Evolutionary conservation across 495 filamentous ascomycete genomes (phyloP), one percentile per base, ranked within the genome.

Genomic region (Halenospora varia): DNA sequence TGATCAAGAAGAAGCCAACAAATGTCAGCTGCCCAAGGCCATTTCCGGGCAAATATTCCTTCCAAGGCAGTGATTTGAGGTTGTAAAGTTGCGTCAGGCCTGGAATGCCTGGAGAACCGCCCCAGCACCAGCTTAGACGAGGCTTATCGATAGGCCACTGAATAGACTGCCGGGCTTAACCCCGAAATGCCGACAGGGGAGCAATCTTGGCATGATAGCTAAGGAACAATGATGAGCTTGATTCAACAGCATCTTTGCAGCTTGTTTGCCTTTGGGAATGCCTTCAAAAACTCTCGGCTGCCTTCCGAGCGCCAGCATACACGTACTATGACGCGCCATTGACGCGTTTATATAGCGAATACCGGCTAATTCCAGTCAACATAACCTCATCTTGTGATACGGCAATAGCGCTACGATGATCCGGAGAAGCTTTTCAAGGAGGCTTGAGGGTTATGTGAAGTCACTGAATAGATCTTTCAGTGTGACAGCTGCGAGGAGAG

Each of bases 381-480:
- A 55, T 15, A 2, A 52, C 35, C 53, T 25, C 18, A 51, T 53
- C 46, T 17, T 17, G 47, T 11, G 10, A 10, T 2, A 40, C 18
- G 41, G 50, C 44, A 22, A n/a, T 19, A 55, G 6, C 25, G 9
- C 25, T 29, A 23, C 40, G 35, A 60, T 64, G 62, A 57, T 59
- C 45, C 42, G 35, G 25, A 54, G 56, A 42, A 20, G 9, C 25
- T 53, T 53, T 48, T 25, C 42, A 45, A 44, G 51, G 51, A 22
- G 23, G 23, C 22, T 53, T 4, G 54, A 23, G 42, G 18, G n/a
- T 8, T 8, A 20, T 8, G 29, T 13, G 6, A 35, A 45, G 11
- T 6, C 42, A 20, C 8, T 15, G 48, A 20, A 49, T 59, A 46
- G 59, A 24, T n/a, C n/a, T 0, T 65, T 65, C 40, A 62, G 63